Conservation (phyloP, 139 green algal species). For the Spirogloea muscicola region DNA sequence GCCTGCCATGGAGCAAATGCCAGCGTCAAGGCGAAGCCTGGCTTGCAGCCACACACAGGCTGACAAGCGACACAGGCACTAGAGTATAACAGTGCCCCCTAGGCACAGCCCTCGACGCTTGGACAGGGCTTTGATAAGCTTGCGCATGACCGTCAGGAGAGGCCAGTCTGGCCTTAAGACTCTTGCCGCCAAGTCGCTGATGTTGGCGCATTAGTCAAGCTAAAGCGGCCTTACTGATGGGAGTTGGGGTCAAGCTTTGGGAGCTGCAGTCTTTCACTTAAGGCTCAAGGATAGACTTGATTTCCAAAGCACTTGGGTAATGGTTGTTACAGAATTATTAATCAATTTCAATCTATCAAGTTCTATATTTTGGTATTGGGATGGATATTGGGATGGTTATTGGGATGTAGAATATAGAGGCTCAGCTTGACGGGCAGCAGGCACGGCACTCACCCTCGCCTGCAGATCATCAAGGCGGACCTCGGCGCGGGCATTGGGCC, state of each 20-base stretch:
- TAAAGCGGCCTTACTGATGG: no score
- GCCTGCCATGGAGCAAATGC: conserved; percentile 25
- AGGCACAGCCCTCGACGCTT: neutral
- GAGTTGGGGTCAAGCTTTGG: no score
- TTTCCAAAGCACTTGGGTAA: neutral
- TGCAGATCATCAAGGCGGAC: conserved; percentile 63
- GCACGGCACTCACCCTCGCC: conserved; percentile 54
- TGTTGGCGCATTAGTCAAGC: no score
- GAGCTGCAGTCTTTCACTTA: conserved; percentile 1
- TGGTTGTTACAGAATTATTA: conserved; percentile 3
- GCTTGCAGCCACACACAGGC: neutral
- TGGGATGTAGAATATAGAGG: neutral
- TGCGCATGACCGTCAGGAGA: neutral
- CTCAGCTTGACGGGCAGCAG: neutral
- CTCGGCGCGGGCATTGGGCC: conserved; percentile 7
- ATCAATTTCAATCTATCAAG: no score
- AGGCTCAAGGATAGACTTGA: neutral
- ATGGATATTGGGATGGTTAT: no score
- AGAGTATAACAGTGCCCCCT: neutral
- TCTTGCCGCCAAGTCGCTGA: no score
- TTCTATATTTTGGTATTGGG: neutral
- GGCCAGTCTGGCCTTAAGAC: no score
- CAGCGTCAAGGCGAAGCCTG: neutral
- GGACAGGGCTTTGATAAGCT: neutral
- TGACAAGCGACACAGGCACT: neutral